A percentile compares a stretch with the other conserved stretches of the same genome.
phyloP scores from a whole-genome alignment of 306 rosid species.

The Cicer arietinum region DNA sequence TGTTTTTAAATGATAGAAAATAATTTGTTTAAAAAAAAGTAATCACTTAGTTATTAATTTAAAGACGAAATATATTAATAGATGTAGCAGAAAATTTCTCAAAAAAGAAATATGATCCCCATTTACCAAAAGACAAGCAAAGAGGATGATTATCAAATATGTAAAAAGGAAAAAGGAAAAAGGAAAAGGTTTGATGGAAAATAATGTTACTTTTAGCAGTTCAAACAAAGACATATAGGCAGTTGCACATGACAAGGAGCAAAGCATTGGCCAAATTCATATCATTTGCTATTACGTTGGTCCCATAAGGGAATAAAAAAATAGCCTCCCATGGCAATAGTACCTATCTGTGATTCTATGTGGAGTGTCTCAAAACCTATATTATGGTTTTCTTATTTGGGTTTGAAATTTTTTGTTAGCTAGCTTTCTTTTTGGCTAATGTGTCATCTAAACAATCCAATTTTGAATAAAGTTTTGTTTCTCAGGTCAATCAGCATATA shows the following conservation, averaged over 20 bases:
- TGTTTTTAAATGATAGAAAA: too few species aligned
- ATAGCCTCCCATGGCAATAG: background rate
- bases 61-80: too few species aligned
- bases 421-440: conserved; percentile 12
- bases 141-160: conserved; percentile 41
- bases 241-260: conserved; percentile 51
- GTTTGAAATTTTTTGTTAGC: conserved; percentile 2
- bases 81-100: too few species aligned
- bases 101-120: background rate
- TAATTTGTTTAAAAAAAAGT: too few species aligned
- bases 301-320: conserved; percentile 39
- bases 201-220: conserved; percentile 52
- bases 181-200: conserved; percentile 42
- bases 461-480: too few species aligned
- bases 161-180: conserved; percentile 46
- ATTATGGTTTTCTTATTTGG: conserved; percentile 32
- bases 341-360: conserved; percentile 2
- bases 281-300: conserved; percentile 41
- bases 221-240: conserved; percentile 42
- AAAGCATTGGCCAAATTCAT: conserved; percentile 43
- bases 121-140: conserved; percentile 48
- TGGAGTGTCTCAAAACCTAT: conserved; percentile 34
- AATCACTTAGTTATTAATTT: too few species aligned
- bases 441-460: too few species aligned
- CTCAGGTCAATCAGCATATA: too few species aligned